Evolutionary conservation across 768 basidiomycete genomes (phyloP).

Genomic region (Phanerochaete carnosa): DNA sequence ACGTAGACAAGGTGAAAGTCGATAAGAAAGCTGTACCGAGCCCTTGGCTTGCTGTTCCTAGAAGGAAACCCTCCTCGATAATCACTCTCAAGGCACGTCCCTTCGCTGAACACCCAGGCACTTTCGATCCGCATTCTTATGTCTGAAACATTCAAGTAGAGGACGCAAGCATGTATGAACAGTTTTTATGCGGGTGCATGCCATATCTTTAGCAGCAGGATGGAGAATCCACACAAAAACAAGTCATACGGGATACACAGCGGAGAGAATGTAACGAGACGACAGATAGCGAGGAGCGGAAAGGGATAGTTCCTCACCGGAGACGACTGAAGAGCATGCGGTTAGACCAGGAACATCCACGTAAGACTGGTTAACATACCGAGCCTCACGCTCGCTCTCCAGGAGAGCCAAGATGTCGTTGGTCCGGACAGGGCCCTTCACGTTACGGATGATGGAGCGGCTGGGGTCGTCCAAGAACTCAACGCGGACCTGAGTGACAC

Average conservation of each 20-base stretch:
- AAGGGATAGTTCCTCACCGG: constrained; percentile 19
- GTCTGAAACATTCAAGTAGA: background rate
- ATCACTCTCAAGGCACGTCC: background rate
- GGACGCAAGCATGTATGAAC: constrained; percentile 1
- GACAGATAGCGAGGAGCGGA: constrained; percentile 12
- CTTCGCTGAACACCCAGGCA: background rate
- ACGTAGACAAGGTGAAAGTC: too few species aligned
- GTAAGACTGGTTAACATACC: constrained; percentile 55
- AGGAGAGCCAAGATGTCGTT: constrained; percentile 95
- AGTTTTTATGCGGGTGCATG: background rate
- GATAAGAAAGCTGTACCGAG: too few species aligned
- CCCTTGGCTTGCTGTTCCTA: background rate
- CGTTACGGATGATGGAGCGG: constrained; percentile 97
- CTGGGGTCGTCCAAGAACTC: constrained; percentile 98
- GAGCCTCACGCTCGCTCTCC: constrained; percentile 98
- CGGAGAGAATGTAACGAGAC: constrained; percentile 12
- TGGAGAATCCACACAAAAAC: constrained; percentile 6
- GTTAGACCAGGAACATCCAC: background rate
- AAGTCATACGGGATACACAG: constrained; percentile 15
- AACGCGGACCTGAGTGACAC: constrained; percentile 98
- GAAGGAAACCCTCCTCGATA: too few species aligned
- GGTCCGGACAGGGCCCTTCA: constrained; percentile 95
- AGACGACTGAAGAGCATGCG: constrained; percentile 25
- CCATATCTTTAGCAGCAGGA: background rate
- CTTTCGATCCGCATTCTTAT: background rate